phyloP scores from a whole-genome alignment of 106 monocot species.

The Allium fistulosum region DNA sequence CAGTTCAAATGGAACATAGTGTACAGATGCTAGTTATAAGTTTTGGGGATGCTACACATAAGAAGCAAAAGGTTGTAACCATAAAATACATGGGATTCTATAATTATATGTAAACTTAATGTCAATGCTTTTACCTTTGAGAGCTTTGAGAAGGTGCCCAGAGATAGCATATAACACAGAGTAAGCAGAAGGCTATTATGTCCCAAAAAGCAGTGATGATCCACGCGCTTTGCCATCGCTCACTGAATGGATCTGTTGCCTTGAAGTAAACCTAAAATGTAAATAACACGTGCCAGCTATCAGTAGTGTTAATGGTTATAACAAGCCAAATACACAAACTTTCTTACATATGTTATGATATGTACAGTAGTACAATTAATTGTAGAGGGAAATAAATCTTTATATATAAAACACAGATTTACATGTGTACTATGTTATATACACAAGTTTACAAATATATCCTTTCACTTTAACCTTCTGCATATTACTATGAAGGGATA shows the following conservation, averaged over 20 bases:
- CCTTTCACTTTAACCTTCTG: no score
- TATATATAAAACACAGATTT: no score
- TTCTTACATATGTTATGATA: no score
- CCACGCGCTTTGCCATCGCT: constrained; percentile 97
- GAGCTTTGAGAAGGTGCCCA: constrained; percentile 97
- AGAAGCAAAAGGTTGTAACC: neutral
- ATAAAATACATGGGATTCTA: neutral
- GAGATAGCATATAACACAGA: constrained; percentile 76
- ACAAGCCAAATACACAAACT: no score
- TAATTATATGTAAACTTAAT: neutral
- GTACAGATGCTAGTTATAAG: neutral
- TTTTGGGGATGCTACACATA: neutral
- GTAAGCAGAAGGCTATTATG: constrained; percentile 57
- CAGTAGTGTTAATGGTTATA: no score
- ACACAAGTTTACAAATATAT: no score
- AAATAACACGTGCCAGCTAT: neutral
- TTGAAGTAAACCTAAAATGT: constrained; percentile 80
- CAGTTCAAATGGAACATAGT: neutral
- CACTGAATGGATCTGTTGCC: constrained; percentile 89
- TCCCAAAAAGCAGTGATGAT: constrained; percentile 97
- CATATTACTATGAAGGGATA: no score
- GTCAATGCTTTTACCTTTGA: constrained; percentile 39
- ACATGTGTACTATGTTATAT: no score
- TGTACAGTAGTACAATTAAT: no score
- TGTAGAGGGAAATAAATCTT: no score